Conservation (phyloP, 495 filamentous ascomycete genomes). For the Penicillium robsamsonii region DNA sequence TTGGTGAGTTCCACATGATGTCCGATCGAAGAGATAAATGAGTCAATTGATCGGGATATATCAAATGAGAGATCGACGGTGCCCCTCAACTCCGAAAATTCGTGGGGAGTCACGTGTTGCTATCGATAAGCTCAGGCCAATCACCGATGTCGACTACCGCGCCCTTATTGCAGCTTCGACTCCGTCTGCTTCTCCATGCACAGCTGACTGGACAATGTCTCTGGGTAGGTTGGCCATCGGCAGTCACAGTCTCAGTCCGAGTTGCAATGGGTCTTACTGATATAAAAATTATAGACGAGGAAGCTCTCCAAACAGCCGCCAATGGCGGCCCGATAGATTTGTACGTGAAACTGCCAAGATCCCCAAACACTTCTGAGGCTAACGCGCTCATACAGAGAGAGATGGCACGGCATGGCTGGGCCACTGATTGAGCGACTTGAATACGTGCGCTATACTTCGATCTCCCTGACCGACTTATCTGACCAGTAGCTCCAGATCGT, state of each 20-base stretch:
- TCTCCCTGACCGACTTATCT: constrained; percentile 5
- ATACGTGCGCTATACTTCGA: constrained; percentile 38
- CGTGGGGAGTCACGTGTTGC: constrained; percentile 28
- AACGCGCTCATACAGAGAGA: constrained; percentile 42
- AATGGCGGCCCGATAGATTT: constrained; percentile 66
- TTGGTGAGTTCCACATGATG: constrained; percentile 49
- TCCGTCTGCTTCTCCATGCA: constrained; percentile 15
- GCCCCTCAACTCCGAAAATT: constrained; percentile 38
- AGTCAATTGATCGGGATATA: constrained; percentile 13
- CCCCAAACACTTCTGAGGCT: constrained; percentile 20
- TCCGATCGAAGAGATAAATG: constrained; percentile 8
- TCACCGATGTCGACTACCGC: constrained; percentile 11
- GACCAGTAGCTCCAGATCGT: constrained; percentile 43
- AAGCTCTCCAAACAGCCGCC: constrained; percentile 60
- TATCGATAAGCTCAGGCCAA: constrained; percentile 34
- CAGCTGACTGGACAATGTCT: constrained; percentile 33
- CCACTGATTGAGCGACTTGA: constrained; percentile 53
- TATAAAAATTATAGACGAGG: constrained; percentile 47
- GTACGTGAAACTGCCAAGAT: constrained; percentile 45
- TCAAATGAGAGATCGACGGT: constrained; percentile 19
- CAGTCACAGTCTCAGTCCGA: not conserved
- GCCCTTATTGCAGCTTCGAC: constrained; percentile 17
- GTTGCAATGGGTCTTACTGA: constrained; percentile 5
- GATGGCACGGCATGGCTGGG: constrained; percentile 54
- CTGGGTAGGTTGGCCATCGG: constrained; percentile 31